Percentiles rank a stretch among this genome's conserved stretches.
These are phyloP conservation scores for Neurospora crassa DNA, from an alignment of 2,329 filamentous ascomycete species.

Conservation along the genomic window DNA sequence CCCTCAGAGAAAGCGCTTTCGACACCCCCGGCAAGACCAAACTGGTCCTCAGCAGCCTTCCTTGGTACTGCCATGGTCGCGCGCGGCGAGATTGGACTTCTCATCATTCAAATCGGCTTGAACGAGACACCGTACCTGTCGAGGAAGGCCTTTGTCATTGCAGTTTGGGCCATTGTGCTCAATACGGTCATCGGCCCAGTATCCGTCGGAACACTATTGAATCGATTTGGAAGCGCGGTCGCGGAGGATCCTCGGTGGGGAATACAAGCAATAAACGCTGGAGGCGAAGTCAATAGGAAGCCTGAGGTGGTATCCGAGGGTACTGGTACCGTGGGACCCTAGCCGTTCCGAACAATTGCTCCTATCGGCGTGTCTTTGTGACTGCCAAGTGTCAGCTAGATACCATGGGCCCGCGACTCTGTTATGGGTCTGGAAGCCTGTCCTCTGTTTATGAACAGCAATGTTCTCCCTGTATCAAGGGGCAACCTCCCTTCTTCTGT, in stretches of 20 bases:
- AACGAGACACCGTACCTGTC: constrained; percentile 17
- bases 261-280: constrained; percentile 3
- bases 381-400: neutral
- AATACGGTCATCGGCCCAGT: constrained; percentile 45
- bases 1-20: constrained; percentile 20
- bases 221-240: constrained; percentile 9
- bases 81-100: constrained; percentile 70
- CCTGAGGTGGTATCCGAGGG: neutral
- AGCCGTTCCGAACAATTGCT: neutral
- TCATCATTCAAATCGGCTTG: constrained; percentile 41
- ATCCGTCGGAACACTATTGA: constrained; percentile 37
- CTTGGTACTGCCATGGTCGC: constrained; percentile 62
- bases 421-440: neutral
- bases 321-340: neutral
- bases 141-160: constrained; percentile 33
- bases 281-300: neutral
- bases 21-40: constrained; percentile 35
- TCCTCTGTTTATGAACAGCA: neutral
- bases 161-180: constrained; percentile 45
- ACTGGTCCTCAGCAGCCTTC: constrained; percentile 44
- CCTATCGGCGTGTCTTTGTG: neutral
- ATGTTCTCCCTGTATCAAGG: neutral
- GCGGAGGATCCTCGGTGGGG: constrained; percentile 14
- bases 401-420: neutral
- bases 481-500: neutral